Evolutionary conservation across 2,329 filamentous ascomycete species (phyloP).

Genomic region (Diaporthe sp.): DNA sequence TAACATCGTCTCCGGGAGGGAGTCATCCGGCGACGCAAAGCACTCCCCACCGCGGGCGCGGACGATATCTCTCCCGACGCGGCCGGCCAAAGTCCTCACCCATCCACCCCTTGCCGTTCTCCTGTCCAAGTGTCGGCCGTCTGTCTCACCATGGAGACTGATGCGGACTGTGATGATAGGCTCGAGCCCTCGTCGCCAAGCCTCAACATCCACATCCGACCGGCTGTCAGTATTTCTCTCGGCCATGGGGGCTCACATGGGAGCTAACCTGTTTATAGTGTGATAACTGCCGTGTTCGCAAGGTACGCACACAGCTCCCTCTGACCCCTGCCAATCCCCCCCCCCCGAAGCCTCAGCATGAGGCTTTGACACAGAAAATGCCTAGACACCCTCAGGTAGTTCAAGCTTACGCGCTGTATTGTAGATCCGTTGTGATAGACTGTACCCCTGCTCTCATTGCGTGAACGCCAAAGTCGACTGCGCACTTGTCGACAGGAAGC

Average conservation of each 20-base stretch:
- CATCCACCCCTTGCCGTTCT: background rate
- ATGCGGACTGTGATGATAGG: background rate
- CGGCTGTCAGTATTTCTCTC: background rate
- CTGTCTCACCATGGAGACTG: background rate
- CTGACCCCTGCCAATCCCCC: background rate
- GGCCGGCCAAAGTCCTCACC: background rate
- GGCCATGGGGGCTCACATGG: background rate
- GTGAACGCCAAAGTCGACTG: background rate
- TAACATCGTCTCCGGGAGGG: background rate
- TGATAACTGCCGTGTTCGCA: background rate
- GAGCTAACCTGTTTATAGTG: background rate
- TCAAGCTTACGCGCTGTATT: background rate
- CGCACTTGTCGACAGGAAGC: background rate
- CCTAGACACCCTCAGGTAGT: background rate
- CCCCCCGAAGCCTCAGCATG: background rate
- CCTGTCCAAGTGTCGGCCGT: background rate
- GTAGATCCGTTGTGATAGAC: background rate
- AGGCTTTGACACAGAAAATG: background rate
- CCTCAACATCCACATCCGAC: conserved; percentile 3
- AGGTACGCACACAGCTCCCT: background rate
- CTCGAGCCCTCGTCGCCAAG: background rate
- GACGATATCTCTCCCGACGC: background rate
- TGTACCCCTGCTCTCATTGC: background rate
- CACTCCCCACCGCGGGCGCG: background rate
- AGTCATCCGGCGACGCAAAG: no score